Evolutionary conservation across 2,329 filamentous ascomycete species (phyloP).

Genomic region (Monilinia laxa): DNA sequence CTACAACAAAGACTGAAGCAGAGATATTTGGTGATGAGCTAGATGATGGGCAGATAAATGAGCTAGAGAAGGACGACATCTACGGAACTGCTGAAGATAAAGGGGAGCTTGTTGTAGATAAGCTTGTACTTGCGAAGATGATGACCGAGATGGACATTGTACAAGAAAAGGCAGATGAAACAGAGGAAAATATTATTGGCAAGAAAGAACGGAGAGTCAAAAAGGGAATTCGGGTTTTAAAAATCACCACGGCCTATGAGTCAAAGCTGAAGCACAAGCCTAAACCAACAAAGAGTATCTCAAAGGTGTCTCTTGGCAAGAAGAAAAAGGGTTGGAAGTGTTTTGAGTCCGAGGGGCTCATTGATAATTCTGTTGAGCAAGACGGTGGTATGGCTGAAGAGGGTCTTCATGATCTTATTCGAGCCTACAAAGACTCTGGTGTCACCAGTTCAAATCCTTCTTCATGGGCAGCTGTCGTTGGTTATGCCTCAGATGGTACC

Average conservation of each 20-base stretch:
- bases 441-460: neutral
- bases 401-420: conserved; percentile 1
- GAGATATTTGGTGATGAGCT: conserved; percentile 11
- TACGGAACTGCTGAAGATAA: neutral
- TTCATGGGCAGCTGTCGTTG: neutral
- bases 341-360: neutral
- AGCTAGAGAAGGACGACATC: neutral
- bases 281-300: neutral
- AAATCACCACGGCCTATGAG: conserved; percentile 6
- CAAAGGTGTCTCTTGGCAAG: neutral
- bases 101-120: too few relatives aligned
- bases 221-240: neutral
- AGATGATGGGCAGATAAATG: neutral
- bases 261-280: neutral
- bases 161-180: neutral
- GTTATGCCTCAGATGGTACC: neutral
- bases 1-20: neutral
- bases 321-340: conserved; percentile 1
- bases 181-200: neutral
- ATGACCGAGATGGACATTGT: neutral
- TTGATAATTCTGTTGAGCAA: neutral
- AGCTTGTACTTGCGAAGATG: too few relatives aligned
- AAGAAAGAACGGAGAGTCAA: neutral
- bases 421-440: neutral
- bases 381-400: conserved; percentile 11